phyloP scores from a whole-genome alignment of 352 stramenopile genomes.

The Phytophthora sansomeana region DNA sequence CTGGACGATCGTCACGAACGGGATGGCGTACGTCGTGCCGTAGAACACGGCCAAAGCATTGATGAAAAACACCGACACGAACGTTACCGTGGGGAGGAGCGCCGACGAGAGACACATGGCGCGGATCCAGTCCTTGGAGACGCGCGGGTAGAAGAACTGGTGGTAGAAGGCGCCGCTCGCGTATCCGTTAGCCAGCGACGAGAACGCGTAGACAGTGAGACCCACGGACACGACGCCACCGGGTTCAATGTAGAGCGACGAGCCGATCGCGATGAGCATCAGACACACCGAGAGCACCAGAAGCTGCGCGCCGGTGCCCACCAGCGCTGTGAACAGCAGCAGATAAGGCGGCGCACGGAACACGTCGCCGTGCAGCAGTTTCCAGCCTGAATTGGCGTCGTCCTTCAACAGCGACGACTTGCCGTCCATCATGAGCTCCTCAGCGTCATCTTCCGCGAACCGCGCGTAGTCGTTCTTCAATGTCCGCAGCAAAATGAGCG shows the following conservation, averaged over 20 bases:
- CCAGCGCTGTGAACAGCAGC: conserved; percentile 95
- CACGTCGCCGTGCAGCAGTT: conserved; percentile 95
- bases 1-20: conserved; percentile 88
- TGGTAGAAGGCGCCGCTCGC: conserved; percentile 92
- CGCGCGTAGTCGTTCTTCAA: conserved; percentile 95
- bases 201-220: conserved; percentile 95
- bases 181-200: conserved; percentile 90
- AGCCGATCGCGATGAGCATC: conserved; percentile 96
- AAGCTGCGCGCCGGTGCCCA: conserved; percentile 97
- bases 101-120: conserved; percentile 87
- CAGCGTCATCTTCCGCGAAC: conserved; percentile 89
- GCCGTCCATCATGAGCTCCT: conserved; percentile 86
- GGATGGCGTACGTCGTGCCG: conserved; percentile 88
- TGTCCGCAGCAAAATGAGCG: conserved; percentile 94
- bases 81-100: conserved; percentile 80
- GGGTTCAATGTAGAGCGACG: conserved; percentile 96
- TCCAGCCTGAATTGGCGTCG: conserved; percentile 94
- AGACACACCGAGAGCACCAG: conserved; percentile 94
- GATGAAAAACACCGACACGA: conserved; percentile 91
- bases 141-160: conserved; percentile 92
- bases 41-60: conserved; percentile 85
- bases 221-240: conserved; percentile 96
- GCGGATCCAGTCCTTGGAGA: conserved; percentile 92
- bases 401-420: conserved; percentile 85
- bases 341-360: conserved; percentile 94